Percentiles rank a stretch among this genome's conserved stretches.
These are phyloP conservation scores for Fusarium virguliforme DNA, from an alignment of 2,329 filamentous ascomycete genomes.

Conservation along the genomic window DNA sequence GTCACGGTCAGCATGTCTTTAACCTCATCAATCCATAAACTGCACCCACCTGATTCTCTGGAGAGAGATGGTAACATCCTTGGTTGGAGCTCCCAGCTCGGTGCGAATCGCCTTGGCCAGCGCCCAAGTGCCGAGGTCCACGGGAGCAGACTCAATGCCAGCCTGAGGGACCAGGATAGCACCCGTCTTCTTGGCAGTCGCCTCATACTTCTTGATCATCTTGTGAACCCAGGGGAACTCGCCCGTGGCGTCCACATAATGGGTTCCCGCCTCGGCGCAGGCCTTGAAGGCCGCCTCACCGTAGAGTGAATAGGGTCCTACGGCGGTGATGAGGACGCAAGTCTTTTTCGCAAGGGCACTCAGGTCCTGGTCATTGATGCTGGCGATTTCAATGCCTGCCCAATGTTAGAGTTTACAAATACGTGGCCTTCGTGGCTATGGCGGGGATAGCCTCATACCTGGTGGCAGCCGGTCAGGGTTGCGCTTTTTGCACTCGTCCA, in stretches of 20 bases:
- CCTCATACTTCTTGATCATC: conserved; percentile 75
- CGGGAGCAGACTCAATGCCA: conserved; percentile 74
- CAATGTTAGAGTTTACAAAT: not conserved
- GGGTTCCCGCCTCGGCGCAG: conserved; percentile 74
- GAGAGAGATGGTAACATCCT: conserved; percentile 69
- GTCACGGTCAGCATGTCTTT: conserved; percentile 22
- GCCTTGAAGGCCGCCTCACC: conserved; percentile 74
- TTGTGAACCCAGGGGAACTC: conserved; percentile 71
- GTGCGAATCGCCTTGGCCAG: conserved; percentile 68
- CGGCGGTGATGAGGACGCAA: conserved; percentile 70
- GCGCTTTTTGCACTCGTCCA: conserved; percentile 75
- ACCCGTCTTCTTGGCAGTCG: conserved; percentile 67
- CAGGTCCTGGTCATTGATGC: conserved; percentile 64
- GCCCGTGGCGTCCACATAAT: conserved; percentile 76
- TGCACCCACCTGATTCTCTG: conserved; percentile 59
- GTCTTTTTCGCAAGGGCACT: conserved; percentile 69
- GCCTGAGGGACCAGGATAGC: conserved; percentile 74
- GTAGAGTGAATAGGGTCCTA: conserved; percentile 72
- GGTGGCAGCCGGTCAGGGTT: conserved; percentile 81
- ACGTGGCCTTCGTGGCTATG: not conserved
- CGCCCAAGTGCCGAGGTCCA: conserved; percentile 72
- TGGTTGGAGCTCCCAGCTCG: conserved; percentile 65
- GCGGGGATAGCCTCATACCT: conserved; percentile 63
- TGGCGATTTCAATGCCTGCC: conserved; percentile 68
- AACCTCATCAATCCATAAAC: not conserved